Base-by-base conservation (phyloP, 2,329 filamentous ascomycete species). In the Nigrograna mackinnonii region DNA sequence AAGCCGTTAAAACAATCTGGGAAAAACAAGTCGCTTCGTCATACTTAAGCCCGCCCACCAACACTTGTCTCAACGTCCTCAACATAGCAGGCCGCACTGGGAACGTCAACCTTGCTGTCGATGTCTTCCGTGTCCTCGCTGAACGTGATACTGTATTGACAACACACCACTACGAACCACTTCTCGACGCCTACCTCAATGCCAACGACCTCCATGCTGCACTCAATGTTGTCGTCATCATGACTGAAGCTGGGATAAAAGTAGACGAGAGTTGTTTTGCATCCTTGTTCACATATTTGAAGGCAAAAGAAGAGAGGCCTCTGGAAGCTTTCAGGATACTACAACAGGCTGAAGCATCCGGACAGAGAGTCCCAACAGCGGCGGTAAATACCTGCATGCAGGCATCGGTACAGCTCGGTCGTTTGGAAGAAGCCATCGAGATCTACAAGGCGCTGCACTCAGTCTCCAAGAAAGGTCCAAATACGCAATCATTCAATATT, bases 81-180 rank as follows among this genome's bases (percentile, higher is more conserved):
- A 83, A 82, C 38, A 80, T 87, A 12, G 90, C 89, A 4, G 79
- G 89, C 2, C 79, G 82, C 19, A 69, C 84, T 44, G 83, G 82
- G 17, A 86, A 96, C 61, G 72, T 82, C 2, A 67, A 74, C 0
- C 75, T 96, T 7, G 88, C 87, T 1, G 84, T 83, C 5, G 80
- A 86, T 21, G 86, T 87, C 21, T 82, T 95, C 47, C 78, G 83
- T 18, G 70, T 84, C 39, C 76, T 92, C 14, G 77, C 79, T 4
- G 73, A 78, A 6, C 78, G 83, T 18, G 76, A 76, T 12, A 77
- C 79, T 2, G 75, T 78, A 30, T 74, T 91, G 26, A 73, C 77
- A 6, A 68, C 79, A 5, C 77, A 86, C 48, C 89, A 96, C 62
- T 95, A 94, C 67, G 90, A 95, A 64, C 79, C 86, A 20, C 77